Conservation (phyloP, 306 rosid species). For the Hippophae rhamnoides region DNA sequence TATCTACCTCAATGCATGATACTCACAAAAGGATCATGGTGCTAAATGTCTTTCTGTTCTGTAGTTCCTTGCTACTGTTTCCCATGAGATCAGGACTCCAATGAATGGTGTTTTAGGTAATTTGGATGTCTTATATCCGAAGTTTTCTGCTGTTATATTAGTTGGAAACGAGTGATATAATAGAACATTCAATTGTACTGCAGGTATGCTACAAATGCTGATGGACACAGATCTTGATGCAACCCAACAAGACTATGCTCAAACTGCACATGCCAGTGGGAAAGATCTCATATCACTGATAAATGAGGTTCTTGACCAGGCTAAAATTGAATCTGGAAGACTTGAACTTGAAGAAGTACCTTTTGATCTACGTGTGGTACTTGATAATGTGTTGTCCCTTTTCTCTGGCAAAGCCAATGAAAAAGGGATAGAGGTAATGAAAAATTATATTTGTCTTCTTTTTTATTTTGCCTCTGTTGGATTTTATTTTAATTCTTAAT, state of each 20-base stretch:
- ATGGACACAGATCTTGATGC: slow-evolving; percentile 86
- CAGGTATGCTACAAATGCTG: slow-evolving; percentile 97
- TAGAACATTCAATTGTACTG: slow-evolving; percentile 18
- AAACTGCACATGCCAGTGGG: slow-evolving; percentile 79
- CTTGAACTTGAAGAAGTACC: slow-evolving; percentile 90
- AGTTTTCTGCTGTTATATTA: slow-evolving; percentile 9
- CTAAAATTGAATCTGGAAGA: slow-evolving; percentile 87
- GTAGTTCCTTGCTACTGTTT: slow-evolving; percentile 95
- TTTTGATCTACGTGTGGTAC: slow-evolving; percentile 62
- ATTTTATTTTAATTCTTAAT: slow-evolving; percentile 15
- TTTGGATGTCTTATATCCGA: slow-evolving; percentile 6
- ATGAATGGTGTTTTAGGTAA: slow-evolving; percentile 97
- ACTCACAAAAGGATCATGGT: slow-evolving; percentile 2
- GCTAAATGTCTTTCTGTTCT: slow-evolving; percentile 23
- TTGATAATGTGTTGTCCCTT: slow-evolving; percentile 68
- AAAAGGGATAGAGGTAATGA: slow-evolving; percentile 69
- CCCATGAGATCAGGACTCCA: slow-evolving; percentile 98
- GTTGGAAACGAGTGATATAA: slow-evolving; percentile 14
- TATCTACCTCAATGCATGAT: background rate
- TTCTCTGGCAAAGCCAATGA: slow-evolving; percentile 62
- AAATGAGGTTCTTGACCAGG: slow-evolving; percentile 94
- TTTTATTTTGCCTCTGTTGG: slow-evolving; percentile 12
- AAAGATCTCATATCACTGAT: slow-evolving; percentile 74
- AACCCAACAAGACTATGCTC: slow-evolving; percentile 71
- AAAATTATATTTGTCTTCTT: slow-evolving; percentile 1